Base-by-base conservation (phyloP, 768 basidiomycete genomes). In the Botryobasidium botryosum region DNA sequence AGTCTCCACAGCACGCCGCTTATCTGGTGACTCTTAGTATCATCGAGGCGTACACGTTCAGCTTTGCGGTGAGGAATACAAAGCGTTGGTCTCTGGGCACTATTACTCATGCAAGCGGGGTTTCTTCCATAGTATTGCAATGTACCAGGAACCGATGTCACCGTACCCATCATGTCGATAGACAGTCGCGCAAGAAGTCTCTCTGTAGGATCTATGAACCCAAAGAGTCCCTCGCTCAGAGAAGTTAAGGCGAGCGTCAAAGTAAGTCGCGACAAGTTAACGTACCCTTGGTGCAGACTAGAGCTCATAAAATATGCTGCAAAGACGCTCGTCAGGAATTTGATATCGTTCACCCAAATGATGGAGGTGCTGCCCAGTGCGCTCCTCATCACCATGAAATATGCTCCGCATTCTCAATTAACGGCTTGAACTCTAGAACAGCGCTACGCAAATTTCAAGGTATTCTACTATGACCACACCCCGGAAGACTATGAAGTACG, bases 1-100 rank as follows among this genome's bases (percentile, higher is more conserved):
- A 13, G 12, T 29, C 20, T 20, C 24, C 25, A 50, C 1, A 5
- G 7, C 23, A 35, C 13, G 3, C n/a, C 4, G 29, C 26, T 8
- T 24, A 15, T 26, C 10, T 43, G 41, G 8, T 25, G 5, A 26
- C 21, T 12, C 17, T 20, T 24, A 88, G 85, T 61, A 79, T 88
- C 45, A 69, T 87, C 20, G 85, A 88, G 57, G 78, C 86, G 12
- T 88, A 86, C 55, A 86, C 82, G 0, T 88, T 88, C 63, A 81
- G 85, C 55, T 85, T 88, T 54, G 70, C 75, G 52, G 82, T 79
- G 52, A 49, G 62, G n/a, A 10, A 5, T n/a, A n/a, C 18, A 3
- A 27, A 13, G 17, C n/a, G 18, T 15, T 46, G 23, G 28, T 32
- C 4, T 8, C 10, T 24, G 28, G 10, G 28, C 27, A 32, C 29